Base-by-base conservation (phyloP, 495 filamentous ascomycete genomes). In the Podospora pseudocomata region DNA sequence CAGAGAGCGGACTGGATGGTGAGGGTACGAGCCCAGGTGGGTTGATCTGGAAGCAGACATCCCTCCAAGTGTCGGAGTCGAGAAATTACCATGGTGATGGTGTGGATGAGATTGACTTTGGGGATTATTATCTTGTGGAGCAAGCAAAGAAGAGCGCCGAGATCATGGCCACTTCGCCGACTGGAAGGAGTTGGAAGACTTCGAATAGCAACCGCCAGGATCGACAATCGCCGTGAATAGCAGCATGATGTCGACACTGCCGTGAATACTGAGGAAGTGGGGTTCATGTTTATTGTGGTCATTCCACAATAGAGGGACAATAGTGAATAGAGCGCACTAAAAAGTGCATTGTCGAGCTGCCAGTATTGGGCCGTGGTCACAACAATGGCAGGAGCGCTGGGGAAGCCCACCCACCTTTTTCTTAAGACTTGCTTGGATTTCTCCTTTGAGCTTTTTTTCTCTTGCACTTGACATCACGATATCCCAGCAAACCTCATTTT, bases 81-180 rank as follows among this genome's bases (percentile, higher is more conserved):
- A 54, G 67, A 20, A 63, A 68, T 13, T 65, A 30, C 2, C 65
- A 66, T 15, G 55, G 18, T 5, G 28, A 60, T 16, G 1, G 28
- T 0, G 34, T 18, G 0, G 60, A 64, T 2, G 28, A 20, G 7
- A 13, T 27, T 1, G 66, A 73, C 23, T 60, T 72, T 15, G 73
- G 71, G 0, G 75, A 75, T 20, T 77, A 75, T 15, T 77, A 77
- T 49, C 58, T 75, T 1, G 65, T 71, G 1, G 44, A 65, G 28
- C 73, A 75, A 64, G 20, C 64, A 13, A 68, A 56, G 3, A 49
- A 44, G 58, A 69, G 70, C 20, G 64, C 44, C 0, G 74, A 70
- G 9, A 20, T 9, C 5, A 5, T 18, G 59, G 26, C 3, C 19
- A 20, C 2, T 49, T 49, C 39, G 15, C 39, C 39, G 3, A 5